Evolutionary conservation across 2,329 filamentous ascomycete genomes (phyloP), one percentile per base, ranked within the genome.

Genomic region (Cadophora gregata): DNA sequence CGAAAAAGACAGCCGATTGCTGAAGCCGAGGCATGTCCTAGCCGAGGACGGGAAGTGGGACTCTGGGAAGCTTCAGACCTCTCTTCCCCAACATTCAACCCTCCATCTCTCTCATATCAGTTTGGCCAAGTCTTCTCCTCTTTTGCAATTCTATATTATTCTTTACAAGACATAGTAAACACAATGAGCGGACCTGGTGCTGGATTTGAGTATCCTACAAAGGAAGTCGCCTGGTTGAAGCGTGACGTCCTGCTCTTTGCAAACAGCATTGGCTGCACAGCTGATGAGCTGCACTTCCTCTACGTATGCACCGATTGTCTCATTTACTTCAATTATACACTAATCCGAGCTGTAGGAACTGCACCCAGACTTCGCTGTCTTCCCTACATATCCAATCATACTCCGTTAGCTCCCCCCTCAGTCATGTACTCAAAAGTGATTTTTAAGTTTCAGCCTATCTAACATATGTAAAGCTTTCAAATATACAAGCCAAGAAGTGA

Each of bases 191-290:
- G 72, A 38, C 76, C 77, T 69, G 87, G 87, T 72, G 86, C 83
- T 77, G 93, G 93, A 75, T 93, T 94, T 80, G 87, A 96, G 80
- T 97, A 91, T 78, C 92, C 93, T 66, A 80, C 86, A 58, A 82
- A 87, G 75, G 86, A 90, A 76, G 93, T 97, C 12, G 86, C 90
- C 74, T 97, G 93, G 94, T 80, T 92, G 74, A 93, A 94, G 86
- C 88, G 94, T 72, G 94, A 97, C 83, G 88, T 90, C 42, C 84
- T 97, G 69, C 88, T 98, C 69, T 97, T 97, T 79, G 93, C 94
- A 73, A 90, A 91, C 80, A 95, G 90, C 81, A 95, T 97, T 78
- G 94, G 94, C 65, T 89, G 86, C 77, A 95, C 88, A 14, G 85
- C 86, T 48, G n/a, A 97, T 74, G 94, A 97, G 83, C 87, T 97